Evolutionary conservation across 495 filamentous ascomycete species (phyloP), one percentile per base, ranked within the genome.

Genomic region (Penicillium maclennaniae): DNA sequence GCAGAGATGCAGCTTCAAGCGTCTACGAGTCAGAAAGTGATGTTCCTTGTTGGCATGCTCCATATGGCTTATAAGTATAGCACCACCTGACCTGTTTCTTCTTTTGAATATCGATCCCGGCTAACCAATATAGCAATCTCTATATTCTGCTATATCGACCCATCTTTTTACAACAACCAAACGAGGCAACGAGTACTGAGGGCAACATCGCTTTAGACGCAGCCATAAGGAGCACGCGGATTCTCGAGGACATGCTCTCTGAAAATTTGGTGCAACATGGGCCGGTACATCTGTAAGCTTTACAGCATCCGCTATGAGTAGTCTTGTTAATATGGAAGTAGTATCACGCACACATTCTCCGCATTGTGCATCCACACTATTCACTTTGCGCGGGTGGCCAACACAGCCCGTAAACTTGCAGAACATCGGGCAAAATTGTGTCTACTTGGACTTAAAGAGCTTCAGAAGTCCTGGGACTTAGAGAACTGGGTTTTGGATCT

Each of bases 351-450:
- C 57, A 63, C 72, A 15, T 78, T 78, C 50, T 71, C 72, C 25
- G 68, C 75, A 7, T 55, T 78, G 6, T 78, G 75, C 46, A 76
- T 77, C 53, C 75, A 77, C 47, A 76, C 75, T 5, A 73, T 78
- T 21, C 64, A 69, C 45, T 71, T 72, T 49, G 68, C 69, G 12
- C 68, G 74, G 21, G 62, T 65, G 0, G 56, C 61, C 7, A 64
- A 66, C 7, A 73, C 73, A 16, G 62, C 69, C 1, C 65, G 70
- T 0, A 75, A 73, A 34, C 58, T 79, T 1, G 73, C 75, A 21
- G 74, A 79, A 43, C 72, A 77, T 55, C 66, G 75, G 27, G 75
- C 75, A 3, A 68, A 76, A 14, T 48, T 77, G 3, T 79, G 75
- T 47, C 62, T 79, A 0, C 58, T 79, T 2, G 71, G 74, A 0